phyloP scores from a whole-genome alignment of 1,139 yeast genomes.

The Pichia sp. region DNA sequence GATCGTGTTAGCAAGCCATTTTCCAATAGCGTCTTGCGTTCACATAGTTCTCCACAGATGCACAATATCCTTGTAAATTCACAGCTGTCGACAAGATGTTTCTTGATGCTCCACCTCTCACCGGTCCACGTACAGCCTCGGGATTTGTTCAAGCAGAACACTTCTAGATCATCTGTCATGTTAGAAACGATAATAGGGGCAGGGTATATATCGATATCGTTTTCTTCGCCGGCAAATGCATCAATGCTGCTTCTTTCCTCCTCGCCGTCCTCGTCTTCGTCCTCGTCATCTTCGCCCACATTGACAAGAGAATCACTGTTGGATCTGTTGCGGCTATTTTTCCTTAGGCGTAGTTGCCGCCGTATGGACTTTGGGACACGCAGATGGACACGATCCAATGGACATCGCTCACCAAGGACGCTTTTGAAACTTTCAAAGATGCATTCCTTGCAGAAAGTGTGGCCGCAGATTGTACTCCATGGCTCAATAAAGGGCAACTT shows the following conservation, averaged over 20 bases:
- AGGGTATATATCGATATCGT: slow-evolving; percentile 43
- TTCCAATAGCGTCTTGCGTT: slow-evolving; percentile 17
- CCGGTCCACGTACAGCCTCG: slow-evolving; percentile 61
- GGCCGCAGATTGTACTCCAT: slow-evolving; percentile 55
- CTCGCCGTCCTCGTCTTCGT: slow-evolving; percentile 20
- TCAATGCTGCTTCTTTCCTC: slow-evolving; percentile 29
- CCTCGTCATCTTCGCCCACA: slow-evolving; percentile 1
- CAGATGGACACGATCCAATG: slow-evolving; percentile 58
- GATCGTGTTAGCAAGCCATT: slow-evolving; percentile 3
- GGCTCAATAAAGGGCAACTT: slow-evolving; percentile 55
- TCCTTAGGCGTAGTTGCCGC: slow-evolving; percentile 6
- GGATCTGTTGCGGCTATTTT: slow-evolving; percentile 5
- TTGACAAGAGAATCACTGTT: background rate
- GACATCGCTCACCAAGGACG: slow-evolving; percentile 45
- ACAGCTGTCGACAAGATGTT: slow-evolving; percentile 50
- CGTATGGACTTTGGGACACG: slow-evolving; percentile 1
- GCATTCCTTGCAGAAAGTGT: slow-evolving; percentile 54
- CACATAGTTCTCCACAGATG: slow-evolving; percentile 23
- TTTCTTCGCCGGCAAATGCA: slow-evolving; percentile 29
- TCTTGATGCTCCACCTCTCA: slow-evolving; percentile 55
- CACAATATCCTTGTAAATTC: slow-evolving; percentile 49
- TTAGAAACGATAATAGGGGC: slow-evolving; percentile 61
- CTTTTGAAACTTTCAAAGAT: slow-evolving; percentile 44
- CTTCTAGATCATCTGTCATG: slow-evolving; percentile 57
- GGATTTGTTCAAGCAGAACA: slow-evolving; percentile 47